These are phyloP conservation scores for Thermoascus crustaceus DNA, from an alignment of 2,329 filamentous ascomycete genomes.

Conservation along the genomic window DNA sequence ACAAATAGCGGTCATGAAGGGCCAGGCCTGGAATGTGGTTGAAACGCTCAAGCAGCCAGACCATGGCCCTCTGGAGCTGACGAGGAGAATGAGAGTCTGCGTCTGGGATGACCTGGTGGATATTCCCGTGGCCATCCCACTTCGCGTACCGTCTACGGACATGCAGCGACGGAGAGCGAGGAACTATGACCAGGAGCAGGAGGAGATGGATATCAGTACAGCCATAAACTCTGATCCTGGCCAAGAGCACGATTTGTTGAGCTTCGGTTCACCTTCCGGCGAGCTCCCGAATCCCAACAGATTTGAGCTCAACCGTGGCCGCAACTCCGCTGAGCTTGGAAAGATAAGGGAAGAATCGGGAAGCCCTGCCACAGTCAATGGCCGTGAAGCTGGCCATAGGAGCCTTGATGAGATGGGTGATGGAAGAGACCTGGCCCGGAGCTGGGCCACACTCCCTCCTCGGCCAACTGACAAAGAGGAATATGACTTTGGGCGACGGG, in stretches of 20 bases:
- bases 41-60: slow-evolving; percentile 90
- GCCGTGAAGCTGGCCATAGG: slow-evolving; percentile 20
- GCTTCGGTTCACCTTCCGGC: slow-evolving; percentile 46
- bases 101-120: slow-evolving; percentile 98
- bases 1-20: slow-evolving; percentile 98
- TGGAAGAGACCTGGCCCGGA: slow-evolving; percentile 28
- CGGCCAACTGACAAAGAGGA: slow-evolving; percentile 21
- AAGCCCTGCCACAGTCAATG: slow-evolving; percentile 28
- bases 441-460: slow-evolving; percentile 29
- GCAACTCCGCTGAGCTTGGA: slow-evolving; percentile 29
- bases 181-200: slow-evolving; percentile 53
- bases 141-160: slow-evolving; percentile 78
- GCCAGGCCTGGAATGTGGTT: slow-evolving; percentile 98
- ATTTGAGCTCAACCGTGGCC: slow-evolving; percentile 55
- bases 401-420: slow-evolving; percentile 23
- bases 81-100: slow-evolving; percentile 79
- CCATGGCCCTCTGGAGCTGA: slow-evolving; percentile 88
- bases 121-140: slow-evolving; percentile 84
- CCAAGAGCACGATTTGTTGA: slow-evolving; percentile 59
- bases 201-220: slow-evolving; percentile 87
- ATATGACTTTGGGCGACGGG: slow-evolving; percentile 9
- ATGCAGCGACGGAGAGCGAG: slow-evolving; percentile 58
- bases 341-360: slow-evolving; percentile 22
- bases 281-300: slow-evolving; percentile 68
- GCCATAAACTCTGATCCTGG: slow-evolving; percentile 52